Evolutionary conservation across 2,329 filamentous ascomycete genomes (phyloP).

Genomic region (Pseudogymnoascus sp.): DNA sequence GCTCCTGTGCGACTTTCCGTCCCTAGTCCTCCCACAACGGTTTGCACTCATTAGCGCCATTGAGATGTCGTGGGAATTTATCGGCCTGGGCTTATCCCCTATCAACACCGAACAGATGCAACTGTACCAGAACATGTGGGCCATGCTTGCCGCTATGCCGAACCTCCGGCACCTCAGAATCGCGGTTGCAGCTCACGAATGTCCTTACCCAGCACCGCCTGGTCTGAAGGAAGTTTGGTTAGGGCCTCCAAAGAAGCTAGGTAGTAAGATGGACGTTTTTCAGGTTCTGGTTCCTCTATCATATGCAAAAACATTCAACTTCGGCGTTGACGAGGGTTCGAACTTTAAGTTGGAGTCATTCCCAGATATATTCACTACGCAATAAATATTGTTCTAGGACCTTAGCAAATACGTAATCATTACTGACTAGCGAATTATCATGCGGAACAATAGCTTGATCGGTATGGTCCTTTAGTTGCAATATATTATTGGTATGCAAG

Average conservation of each 20-base stretch:
- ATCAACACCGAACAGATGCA: not conserved
- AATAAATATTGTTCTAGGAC: not conserved
- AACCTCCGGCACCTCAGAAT: constrained; percentile 6
- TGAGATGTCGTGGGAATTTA: constrained; percentile 18
- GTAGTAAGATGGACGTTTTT: not conserved
- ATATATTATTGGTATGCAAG: not conserved
- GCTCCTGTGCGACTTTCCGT: constrained; percentile 19
- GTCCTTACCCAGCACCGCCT: not conserved
- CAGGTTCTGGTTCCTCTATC: constrained; percentile 1
- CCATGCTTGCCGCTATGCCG: not conserved
- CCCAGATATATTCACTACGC: not conserved
- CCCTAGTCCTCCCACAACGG: constrained; percentile 19
- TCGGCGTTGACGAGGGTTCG: not conserved
- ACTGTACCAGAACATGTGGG: not conserved
- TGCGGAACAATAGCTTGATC: not conserved
- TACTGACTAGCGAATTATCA: not conserved
- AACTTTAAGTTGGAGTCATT: not conserved
- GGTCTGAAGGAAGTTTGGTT: not conserved
- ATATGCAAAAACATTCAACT: not conserved
- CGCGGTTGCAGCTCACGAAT: constrained; percentile 5
- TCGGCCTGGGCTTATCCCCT: not conserved
- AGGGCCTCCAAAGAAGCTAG: not conserved
- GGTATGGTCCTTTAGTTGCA: not conserved
- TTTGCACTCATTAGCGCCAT: constrained; percentile 20
- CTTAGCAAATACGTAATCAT: not conserved